A percentile compares a stretch with the other conserved stretches of the same genome.
Evolutionary conservation across 2,329 filamentous ascomycete genomes (phyloP).

Genomic region (Aspergillus eucalypticola): DNA sequence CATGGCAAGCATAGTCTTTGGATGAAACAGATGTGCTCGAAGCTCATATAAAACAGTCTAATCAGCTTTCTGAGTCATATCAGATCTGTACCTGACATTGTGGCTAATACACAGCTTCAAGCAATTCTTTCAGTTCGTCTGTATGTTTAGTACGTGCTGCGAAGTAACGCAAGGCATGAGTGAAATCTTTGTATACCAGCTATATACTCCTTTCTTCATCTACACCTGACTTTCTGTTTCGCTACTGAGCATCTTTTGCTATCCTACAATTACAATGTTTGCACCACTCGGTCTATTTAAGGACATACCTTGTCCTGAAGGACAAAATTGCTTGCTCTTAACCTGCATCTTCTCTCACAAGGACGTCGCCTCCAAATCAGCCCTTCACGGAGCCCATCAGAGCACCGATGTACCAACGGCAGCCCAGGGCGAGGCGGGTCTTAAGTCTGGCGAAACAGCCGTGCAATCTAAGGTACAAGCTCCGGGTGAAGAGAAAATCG

Average conservation of each 20-base stretch:
- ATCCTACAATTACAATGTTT: constrained; percentile 49
- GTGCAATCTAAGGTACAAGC: constrained; percentile 2
- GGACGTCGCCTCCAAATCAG: constrained; percentile 5
- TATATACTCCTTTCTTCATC: background rate
- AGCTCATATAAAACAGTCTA: background rate
- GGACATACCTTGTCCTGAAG: constrained; percentile 54
- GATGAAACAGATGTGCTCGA: background rate
- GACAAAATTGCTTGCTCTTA: constrained; percentile 51
- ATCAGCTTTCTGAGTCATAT: background rate
- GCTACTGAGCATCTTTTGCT: background rate
- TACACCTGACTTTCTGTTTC: background rate
- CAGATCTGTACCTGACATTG: background rate
- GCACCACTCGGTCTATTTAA: constrained; percentile 57
- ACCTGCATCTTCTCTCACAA: constrained; percentile 62
- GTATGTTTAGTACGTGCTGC: background rate
- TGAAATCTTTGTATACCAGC: background rate
- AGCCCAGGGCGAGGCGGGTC: background rate
- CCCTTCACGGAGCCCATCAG: constrained; percentile 21
- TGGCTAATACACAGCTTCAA: background rate
- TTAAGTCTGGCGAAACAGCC: background rate
- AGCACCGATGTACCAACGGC: constrained; percentile 4
- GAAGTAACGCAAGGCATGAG: background rate
- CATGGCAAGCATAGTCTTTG: background rate
- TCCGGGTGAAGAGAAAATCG: background rate
- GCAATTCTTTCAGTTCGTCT: background rate